Evolutionary conservation across 805 yeast genomes (phyloP).

Genomic region (Jamesozyma hellenica): DNA sequence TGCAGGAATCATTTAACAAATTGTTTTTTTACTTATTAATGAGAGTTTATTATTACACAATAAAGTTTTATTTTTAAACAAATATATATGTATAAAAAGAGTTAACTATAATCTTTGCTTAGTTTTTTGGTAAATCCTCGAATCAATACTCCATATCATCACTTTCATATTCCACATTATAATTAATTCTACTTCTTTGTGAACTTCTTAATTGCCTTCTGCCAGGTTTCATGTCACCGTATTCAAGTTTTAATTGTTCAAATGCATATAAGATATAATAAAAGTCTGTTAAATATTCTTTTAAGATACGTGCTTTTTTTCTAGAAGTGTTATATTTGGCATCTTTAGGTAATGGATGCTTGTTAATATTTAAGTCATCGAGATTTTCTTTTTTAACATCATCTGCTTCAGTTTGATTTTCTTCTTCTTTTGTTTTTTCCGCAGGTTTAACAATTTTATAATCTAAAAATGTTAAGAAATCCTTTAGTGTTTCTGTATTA

Average conservation of each 20-base stretch:
- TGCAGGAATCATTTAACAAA: too few species aligned
- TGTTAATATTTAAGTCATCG: conserved; percentile 5
- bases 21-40: too few species aligned
- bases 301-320: conserved; percentile 10
- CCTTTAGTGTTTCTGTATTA: conserved; percentile 11
- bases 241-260: conserved; percentile 54
- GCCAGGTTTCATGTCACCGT: conserved; percentile 29
- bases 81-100: too few species aligned
- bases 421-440: conserved; percentile 4
- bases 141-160: conserved; percentile 8
- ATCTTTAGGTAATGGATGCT: conserved; percentile 17
- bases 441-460: conserved; percentile 8
- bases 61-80: too few species aligned
- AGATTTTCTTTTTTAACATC: neutral
- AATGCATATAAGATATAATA: conserved; percentile 44
- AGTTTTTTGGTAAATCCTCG: neutral
- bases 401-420: neutral
- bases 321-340: conserved; percentile 14
- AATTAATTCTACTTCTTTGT: conserved; percentile 16
- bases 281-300: conserved; percentile 12
- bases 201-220: conserved; percentile 24
- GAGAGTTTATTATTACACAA: too few species aligned
- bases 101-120: too few species aligned
- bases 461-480: conserved; percentile 13
- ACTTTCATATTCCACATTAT: conserved; percentile 12